Conservation (phyloP, 2,329 filamentous ascomycete genomes). For the Fusarium udum region DNA sequence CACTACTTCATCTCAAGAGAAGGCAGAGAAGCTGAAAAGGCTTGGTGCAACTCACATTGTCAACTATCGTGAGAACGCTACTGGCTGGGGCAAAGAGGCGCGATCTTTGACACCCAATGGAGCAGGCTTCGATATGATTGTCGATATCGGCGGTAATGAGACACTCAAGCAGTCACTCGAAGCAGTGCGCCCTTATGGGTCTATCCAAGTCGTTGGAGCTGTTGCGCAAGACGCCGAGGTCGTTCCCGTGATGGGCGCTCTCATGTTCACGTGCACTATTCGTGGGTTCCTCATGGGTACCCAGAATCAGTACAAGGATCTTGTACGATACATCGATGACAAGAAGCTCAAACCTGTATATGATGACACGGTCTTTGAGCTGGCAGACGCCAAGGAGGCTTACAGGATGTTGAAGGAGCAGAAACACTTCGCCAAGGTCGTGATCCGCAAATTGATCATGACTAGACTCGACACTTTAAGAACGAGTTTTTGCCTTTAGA, state of each 20-base stretch:
- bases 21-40: constrained; percentile 60
- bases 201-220: constrained; percentile 47
- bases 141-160: constrained; percentile 73
- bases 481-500: not conserved
- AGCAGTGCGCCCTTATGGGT: constrained; percentile 53
- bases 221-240: constrained; percentile 37
- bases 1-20: constrained; percentile 66
- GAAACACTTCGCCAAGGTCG: constrained; percentile 51
- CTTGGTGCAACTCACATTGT: constrained; percentile 68
- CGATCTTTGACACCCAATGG: constrained; percentile 56
- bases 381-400: constrained; percentile 46
- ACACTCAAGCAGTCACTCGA: constrained; percentile 67
- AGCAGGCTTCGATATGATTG: constrained; percentile 67
- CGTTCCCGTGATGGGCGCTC: constrained; percentile 39
- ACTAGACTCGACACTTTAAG: fast-evolving
- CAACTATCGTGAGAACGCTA: constrained; percentile 67
- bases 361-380: constrained; percentile 45
- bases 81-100: constrained; percentile 67
- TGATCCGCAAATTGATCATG: constrained; percentile 44
- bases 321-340: constrained; percentile 47
- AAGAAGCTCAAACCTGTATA: constrained; percentile 45
- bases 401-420: constrained; percentile 46
- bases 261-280: constrained; percentile 43
- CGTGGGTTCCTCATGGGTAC: constrained; percentile 45
- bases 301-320: constrained; percentile 42